Percentiles rank a stretch among this genome's conserved stretches.
phyloP scores from a whole-genome alignment of 1,284 basidiomycete species.

The Ustilago curta region DNA sequence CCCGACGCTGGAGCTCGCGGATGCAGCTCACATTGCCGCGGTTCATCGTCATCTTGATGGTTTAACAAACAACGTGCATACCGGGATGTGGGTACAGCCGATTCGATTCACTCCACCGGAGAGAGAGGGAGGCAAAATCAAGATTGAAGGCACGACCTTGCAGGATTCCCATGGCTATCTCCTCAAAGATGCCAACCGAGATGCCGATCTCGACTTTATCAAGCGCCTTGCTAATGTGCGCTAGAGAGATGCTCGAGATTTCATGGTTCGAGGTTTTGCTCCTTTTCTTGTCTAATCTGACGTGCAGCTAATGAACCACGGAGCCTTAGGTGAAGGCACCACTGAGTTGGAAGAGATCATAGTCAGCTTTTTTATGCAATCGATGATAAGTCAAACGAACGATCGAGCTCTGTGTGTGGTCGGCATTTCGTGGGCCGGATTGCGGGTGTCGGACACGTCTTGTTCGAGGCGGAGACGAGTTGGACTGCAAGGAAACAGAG shows the following conservation, averaged over 20 bases:
- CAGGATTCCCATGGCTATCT: constrained; percentile 11
- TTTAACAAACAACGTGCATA: background rate
- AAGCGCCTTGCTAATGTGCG: constrained; percentile 7
- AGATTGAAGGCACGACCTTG: background rate
- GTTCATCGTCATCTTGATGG: constrained; percentile 23
- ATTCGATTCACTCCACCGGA: constrained; percentile 8
- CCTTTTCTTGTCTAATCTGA: background rate
- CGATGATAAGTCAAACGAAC: background rate
- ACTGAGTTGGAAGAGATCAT: background rate
- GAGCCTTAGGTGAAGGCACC: background rate
- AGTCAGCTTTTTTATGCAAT: background rate
- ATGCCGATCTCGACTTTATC: constrained; percentile 16
- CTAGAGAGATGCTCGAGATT: background rate
- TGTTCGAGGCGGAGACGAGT: too few species aligned
- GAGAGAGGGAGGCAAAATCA: background rate
- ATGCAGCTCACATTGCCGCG: constrained; percentile 35
- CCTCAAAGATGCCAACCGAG: constrained; percentile 14
- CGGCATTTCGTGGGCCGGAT: too few species aligned
- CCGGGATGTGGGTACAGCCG: background rate
- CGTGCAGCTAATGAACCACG: background rate
- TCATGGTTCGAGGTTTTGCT: background rate
- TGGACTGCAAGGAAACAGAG: too few species aligned
- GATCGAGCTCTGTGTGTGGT: too few species aligned
- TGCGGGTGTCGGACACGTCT: too few species aligned
- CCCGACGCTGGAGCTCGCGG: constrained; percentile 38